Base-by-base conservation (phyloP, 2,329 filamentous ascomycete species). In the Scedosporium boydii region DNA sequence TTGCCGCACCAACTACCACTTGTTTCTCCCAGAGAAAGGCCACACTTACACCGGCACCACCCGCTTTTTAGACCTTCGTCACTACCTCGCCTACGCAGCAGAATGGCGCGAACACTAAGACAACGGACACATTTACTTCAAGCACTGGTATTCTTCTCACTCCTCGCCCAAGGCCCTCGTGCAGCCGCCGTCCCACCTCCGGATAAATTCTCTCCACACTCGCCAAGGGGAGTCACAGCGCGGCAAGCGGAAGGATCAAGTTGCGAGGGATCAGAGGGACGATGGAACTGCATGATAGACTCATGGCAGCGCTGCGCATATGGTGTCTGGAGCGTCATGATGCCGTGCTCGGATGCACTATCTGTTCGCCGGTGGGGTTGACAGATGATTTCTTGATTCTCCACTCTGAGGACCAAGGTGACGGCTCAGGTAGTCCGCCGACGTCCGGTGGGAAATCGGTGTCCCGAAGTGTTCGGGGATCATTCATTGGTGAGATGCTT, bases 271-370 rank as follows among this genome's bases (percentile, higher is more conserved):
- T 1, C 66, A 12, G 80, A 83, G 63, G 80, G 81, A n/a, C 75
- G 77, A 64, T 83, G 81, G 81, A 81, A 82, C 70, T 83, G 81
- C 72, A 77, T 83, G 72, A 74, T 72, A 0, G 70, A 66, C 21
- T 74, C 72, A 41, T 83, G 78, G 72, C 81, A 83, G 70, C 76
- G 80, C 29, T 83, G 81, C 67, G 78, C 77, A 2, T 69, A 72
- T 9, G 80, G 80, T 2, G 68, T 63, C 10, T 83, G 80, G 81
- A 80, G 75, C 64, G 70, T 64, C 0, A 73, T 74, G n/a, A 73
- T 81, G 70, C 64, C 74, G 44, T 76, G 75, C 63, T 74, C 80
- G 0, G 68, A 69, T 4, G 80, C 4, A 82, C 80, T 2, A 68
- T 68, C n/a, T 83, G 80, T 65, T 66, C 66, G 16, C 80, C 80